phyloP scores from a whole-genome alignment of 1,139 yeast genomes.

The Hyphopichia burtonii region DNA sequence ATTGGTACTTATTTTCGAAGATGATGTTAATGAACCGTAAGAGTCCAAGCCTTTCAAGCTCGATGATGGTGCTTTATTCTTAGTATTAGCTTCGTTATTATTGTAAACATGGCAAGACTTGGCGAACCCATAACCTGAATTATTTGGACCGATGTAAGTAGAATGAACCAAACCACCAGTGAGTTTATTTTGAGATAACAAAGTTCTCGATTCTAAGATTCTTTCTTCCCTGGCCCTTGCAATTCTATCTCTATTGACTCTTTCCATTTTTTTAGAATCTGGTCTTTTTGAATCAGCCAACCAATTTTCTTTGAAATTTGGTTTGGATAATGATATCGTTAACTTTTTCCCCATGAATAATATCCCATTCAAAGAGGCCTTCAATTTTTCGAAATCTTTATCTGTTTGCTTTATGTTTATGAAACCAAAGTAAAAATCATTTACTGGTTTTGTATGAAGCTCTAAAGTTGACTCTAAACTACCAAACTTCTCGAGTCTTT shows the following conservation, averaged over 20 bases:
- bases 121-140: conserved; percentile 25
- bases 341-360: conserved; percentile 73
- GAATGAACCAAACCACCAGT: conserved; percentile 15
- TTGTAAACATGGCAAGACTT: conserved; percentile 36
- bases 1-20: conserved; percentile 15
- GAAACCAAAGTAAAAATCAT: conserved; percentile 64
- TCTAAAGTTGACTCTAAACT: conserved; percentile 41
- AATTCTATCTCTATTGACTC: conserved; percentile 30
- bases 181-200: conserved; percentile 25
- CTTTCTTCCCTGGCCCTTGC: conserved; percentile 43
- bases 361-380: conserved; percentile 62
- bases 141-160: conserved; percentile 12
- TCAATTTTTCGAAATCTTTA: conserved; percentile 46
- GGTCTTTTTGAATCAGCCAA: conserved; percentile 37
- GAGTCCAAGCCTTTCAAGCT: conserved; percentile 34
- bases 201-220: conserved; percentile 38
- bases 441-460: conserved; percentile 46
- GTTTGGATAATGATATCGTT: conserved; percentile 48
- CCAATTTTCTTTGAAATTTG: conserved; percentile 40
- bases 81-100: conserved; percentile 35
- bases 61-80: conserved; percentile 31
- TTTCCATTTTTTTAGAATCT: conserved; percentile 29
- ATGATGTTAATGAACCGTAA: conserved; percentile 28
- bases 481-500: conserved; percentile 53
- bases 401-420: conserved; percentile 55